These are phyloP conservation scores for Astragalus glycyphyllos DNA, from an alignment of 306 rosid species.

Conservation along the genomic window DNA sequence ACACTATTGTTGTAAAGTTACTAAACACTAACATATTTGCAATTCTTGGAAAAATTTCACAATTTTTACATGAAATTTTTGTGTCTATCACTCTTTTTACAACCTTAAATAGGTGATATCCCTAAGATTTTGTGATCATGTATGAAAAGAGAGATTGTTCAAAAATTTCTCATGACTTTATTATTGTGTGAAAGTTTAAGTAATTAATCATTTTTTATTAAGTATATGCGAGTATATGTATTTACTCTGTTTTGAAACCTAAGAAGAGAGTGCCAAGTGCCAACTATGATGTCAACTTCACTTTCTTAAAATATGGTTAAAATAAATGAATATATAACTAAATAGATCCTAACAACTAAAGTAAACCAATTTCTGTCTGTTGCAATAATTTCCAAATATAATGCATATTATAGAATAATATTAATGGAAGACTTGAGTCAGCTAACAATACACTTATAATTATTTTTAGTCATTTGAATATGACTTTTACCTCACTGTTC, in stretches of 20 bases:
- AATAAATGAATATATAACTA: neutral
- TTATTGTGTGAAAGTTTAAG: too few species aligned
- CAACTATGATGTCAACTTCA: constrained; percentile 6
- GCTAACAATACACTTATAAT: neutral
- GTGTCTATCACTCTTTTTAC: too few species aligned
- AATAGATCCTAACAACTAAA: constrained; percentile 6
- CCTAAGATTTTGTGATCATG: too few species aligned
- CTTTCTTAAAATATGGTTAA: neutral
- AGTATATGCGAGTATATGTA: neutral
- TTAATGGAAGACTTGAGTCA: constrained; percentile 9
- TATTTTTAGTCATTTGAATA: neutral
- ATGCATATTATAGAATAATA: constrained; percentile 5
- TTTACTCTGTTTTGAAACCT: neutral
- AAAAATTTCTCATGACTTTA: too few species aligned
- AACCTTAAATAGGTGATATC: too few species aligned
- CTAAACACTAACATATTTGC: too few species aligned
- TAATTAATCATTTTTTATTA: too few species aligned
- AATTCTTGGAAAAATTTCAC: too few species aligned
- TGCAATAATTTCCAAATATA: constrained; percentile 28
- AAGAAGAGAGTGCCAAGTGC: neutral
- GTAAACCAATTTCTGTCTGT: constrained; percentile 11
- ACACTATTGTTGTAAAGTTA: too few species aligned
- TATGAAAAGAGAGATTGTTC: too few species aligned
- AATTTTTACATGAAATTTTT: too few species aligned
- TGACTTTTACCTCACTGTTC: constrained; percentile 10